Evolutionary conservation across 495 filamentous ascomycete genomes (phyloP).

Genomic region (Podospora bellae-mahoneyi): DNA sequence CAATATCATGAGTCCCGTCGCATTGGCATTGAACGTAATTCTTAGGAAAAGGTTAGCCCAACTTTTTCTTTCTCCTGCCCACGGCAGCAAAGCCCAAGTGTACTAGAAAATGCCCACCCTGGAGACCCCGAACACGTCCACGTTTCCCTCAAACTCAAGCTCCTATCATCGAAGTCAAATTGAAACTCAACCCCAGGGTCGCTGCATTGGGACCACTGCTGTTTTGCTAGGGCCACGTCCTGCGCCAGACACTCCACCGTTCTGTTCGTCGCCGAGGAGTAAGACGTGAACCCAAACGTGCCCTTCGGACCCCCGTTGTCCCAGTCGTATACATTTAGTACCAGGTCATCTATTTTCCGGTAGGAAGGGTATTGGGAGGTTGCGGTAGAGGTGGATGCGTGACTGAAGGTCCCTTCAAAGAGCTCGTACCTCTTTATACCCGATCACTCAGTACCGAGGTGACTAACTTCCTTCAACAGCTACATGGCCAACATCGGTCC

Average conservation of each 20-base stretch:
- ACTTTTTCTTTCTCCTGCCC: constrained; percentile 1
- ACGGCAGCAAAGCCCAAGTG: not conserved
- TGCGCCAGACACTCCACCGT: constrained; percentile 25
- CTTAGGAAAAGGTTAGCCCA: constrained; percentile 17
- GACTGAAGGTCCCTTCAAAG: constrained; percentile 53
- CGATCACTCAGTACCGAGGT: not conserved
- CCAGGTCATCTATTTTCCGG: constrained; percentile 26
- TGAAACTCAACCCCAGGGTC: constrained; percentile 25
- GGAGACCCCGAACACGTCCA: constrained; percentile 26
- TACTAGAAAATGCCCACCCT: constrained; percentile 17
- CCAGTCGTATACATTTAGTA: constrained; percentile 27
- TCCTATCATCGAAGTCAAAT: constrained; percentile 22
- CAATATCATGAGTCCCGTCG: constrained; percentile 25
- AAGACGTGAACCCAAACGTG: constrained; percentile 28
- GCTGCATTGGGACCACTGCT: constrained; percentile 25
- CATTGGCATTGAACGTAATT: constrained; percentile 22
- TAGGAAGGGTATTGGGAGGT: constrained; percentile 16
- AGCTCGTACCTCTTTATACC: constrained; percentile 31
- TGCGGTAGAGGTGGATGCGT: constrained; percentile 58
- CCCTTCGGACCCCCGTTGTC: constrained; percentile 27
- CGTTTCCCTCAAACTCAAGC: constrained; percentile 25
- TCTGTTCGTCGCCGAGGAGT: constrained; percentile 26
- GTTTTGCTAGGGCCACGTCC: constrained; percentile 26
- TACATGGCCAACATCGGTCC: constrained; percentile 42
- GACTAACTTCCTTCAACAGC: constrained; percentile 10